Evolutionary conservation across 2,329 filamentous ascomycete genomes (phyloP).

Genomic region (Nigrospora osmanthi): DNA sequence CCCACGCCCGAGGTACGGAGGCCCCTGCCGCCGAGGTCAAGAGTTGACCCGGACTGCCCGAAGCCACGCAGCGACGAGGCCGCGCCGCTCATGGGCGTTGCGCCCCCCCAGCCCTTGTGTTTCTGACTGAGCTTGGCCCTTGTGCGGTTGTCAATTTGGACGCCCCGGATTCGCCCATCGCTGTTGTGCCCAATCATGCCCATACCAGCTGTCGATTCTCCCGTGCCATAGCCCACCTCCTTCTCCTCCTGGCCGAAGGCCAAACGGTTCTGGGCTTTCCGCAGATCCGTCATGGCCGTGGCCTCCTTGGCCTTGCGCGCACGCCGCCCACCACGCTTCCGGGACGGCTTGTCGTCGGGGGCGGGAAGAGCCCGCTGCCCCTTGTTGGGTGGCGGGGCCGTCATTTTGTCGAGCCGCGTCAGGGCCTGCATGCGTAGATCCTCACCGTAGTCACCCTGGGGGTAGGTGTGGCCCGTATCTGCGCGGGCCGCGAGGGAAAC

Average conservation of each 20-base stretch:
- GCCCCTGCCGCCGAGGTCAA: conserved; percentile 68
- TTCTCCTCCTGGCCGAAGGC: conserved; percentile 93
- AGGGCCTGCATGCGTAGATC: conserved; percentile 76
- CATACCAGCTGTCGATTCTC: conserved; percentile 77
- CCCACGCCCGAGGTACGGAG: conserved; percentile 78
- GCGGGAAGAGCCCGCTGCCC: conserved; percentile 79
- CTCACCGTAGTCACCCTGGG: conserved; percentile 76
- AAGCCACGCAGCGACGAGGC: conserved; percentile 80
- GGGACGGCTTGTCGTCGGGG: conserved; percentile 88
- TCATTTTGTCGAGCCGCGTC: conserved; percentile 84
- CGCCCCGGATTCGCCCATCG: conserved; percentile 79
- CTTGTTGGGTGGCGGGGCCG: conserved; percentile 84
- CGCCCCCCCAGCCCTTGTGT: conserved; percentile 87
- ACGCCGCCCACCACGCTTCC: conserved; percentile 84
- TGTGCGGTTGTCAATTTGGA: conserved; percentile 89
- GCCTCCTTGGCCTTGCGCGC: conserved; percentile 95
- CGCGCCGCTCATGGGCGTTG: conserved; percentile 55
- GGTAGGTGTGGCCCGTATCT: conserved; percentile 74
- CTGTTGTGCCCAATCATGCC: conserved; percentile 91
- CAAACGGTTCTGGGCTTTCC: conserved; percentile 94
- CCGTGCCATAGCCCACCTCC: conserved; percentile 83
- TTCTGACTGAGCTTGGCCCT: conserved; percentile 90
- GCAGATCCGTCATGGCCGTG: conserved; percentile 90
- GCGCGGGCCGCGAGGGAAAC: conserved; percentile 88
- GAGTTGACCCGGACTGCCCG: conserved; percentile 55